phyloP scores from a whole-genome alignment of 2,329 filamentous ascomycete genomes.

The Alternaria infectoria region DNA sequence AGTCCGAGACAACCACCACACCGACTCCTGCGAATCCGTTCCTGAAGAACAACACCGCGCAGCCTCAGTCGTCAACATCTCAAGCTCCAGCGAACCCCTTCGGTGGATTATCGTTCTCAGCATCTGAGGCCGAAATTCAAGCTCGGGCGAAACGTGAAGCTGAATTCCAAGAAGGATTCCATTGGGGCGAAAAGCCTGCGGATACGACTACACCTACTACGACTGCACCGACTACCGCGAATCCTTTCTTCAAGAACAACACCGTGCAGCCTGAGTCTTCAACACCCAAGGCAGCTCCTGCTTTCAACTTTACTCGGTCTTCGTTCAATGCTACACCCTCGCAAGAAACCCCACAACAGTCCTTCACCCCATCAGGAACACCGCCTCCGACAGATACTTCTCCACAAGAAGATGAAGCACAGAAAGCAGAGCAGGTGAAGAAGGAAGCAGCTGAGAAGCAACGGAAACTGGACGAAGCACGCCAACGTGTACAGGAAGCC shows the following conservation, averaged over 20 bases:
- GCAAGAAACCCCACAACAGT: slow-evolving; percentile 5
- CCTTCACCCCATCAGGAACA: slow-evolving; percentile 22
- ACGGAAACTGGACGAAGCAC: slow-evolving; percentile 16
- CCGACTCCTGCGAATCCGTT: slow-evolving; percentile 4
- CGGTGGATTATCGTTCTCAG: no score
- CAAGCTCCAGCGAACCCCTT: slow-evolving; percentile 5
- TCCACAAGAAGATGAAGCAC: slow-evolving; percentile 9
- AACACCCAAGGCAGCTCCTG: slow-evolving; percentile 2
- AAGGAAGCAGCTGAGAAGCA: slow-evolving; percentile 17
- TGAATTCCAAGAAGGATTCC: background rate
- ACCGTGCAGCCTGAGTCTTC: no score
- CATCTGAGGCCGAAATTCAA: no score
- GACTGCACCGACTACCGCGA: background rate
- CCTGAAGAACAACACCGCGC: background rate
- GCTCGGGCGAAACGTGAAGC: background rate
- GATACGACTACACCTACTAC: no score
- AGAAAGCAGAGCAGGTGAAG: slow-evolving; percentile 12
- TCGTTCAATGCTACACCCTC: background rate
- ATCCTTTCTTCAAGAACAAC: no score
- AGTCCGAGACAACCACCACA: background rate
- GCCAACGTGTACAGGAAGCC: slow-evolving; percentile 17
- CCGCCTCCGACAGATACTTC: slow-evolving; percentile 14
- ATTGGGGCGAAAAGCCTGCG: background rate
- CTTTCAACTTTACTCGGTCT: slow-evolving; percentile 9
- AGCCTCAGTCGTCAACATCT: background rate